Percentiles rank a stretch among this genome's conserved stretches.
Evolutionary conservation across 1,284 basidiomycete genomes (phyloP).

Genomic region (Ustilago trichophora): DNA sequence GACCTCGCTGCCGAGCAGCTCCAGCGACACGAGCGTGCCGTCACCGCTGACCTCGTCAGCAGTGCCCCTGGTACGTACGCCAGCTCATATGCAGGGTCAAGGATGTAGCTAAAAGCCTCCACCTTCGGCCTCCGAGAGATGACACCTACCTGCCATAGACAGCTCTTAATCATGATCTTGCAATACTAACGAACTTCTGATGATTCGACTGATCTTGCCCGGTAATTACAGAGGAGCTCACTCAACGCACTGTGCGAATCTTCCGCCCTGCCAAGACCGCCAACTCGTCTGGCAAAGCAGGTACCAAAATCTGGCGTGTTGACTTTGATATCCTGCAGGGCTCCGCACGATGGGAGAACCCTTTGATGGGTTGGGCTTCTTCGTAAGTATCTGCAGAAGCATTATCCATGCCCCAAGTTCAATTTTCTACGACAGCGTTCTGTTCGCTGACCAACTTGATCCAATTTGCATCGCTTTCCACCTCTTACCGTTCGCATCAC

Average conservation of each 20-base stretch:
- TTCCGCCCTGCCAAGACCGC: conserved; percentile 93
- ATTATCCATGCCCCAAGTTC: too few relatives aligned
- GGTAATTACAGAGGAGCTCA: conserved; percentile 76
- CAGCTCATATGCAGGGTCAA: background rate
- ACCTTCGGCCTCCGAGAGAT: too few relatives aligned
- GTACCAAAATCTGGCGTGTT: conserved; percentile 88
- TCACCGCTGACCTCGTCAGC: conserved; percentile 52
- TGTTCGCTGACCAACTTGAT: background rate
- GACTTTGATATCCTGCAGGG: conserved; percentile 94
- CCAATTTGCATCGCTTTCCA: background rate
- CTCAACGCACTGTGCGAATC: conserved; percentile 87
- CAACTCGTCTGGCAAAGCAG: conserved; percentile 88
- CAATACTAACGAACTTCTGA: background rate
- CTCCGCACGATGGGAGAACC: conserved; percentile 94
- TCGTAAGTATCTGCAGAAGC: conserved; percentile 45
- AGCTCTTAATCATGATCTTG: background rate
- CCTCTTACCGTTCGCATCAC: background rate
- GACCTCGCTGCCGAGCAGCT: conserved; percentile 56
- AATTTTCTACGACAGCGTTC: too few relatives aligned
- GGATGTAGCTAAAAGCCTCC: background rate
- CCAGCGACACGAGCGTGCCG: conserved; percentile 39
- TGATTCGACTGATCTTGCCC: background rate
- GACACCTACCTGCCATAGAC: background rate
- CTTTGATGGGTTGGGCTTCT: conserved; percentile 92
- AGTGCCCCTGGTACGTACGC: conserved; percentile 53